A percentile compares a stretch with the other conserved stretches of the same genome.
These are phyloP conservation scores for Tuber borchii DNA, from an alignment of 495 filamentous ascomycete genomes.

Conservation along the genomic window DNA sequence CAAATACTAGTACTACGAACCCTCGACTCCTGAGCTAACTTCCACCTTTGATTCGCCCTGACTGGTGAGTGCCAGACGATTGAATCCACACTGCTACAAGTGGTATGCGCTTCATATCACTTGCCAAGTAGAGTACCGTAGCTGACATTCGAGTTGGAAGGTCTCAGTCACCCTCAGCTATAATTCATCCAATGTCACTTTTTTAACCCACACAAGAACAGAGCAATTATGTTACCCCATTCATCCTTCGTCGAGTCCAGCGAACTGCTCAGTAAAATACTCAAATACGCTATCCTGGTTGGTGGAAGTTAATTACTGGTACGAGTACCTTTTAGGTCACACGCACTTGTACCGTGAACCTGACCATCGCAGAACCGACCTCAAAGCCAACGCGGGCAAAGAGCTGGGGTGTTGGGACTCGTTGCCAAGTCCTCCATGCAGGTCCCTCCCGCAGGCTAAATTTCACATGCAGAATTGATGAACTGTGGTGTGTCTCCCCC, in stretches of 20 bases:
- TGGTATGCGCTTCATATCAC: too few species aligned
- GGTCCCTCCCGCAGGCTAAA: background rate
- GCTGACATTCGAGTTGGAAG: background rate
- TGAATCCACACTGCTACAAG: too few species aligned
- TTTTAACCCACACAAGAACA: background rate
- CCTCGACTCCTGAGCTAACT: too few species aligned
- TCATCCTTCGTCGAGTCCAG: background rate
- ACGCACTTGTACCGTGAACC: background rate
- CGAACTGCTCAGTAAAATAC: background rate
- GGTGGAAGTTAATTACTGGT: background rate
- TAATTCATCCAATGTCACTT: background rate
- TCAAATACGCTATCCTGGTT: background rate
- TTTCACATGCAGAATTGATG: background rate
- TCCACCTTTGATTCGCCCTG: too few species aligned
- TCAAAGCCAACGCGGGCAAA: background rate
- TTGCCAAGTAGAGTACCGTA: too few species aligned
- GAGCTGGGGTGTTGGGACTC: background rate
- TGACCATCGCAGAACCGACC: background rate
- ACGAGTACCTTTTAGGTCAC: background rate
- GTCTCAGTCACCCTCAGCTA: background rate
- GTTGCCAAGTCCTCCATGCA: background rate
- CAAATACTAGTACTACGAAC: too few species aligned
- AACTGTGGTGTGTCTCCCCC: background rate
- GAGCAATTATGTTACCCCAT: background rate
- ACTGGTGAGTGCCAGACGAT: too few species aligned